These are phyloP conservation scores for Comarum palustre DNA, from an alignment of 306 rosid species.

Conservation along the genomic window DNA sequence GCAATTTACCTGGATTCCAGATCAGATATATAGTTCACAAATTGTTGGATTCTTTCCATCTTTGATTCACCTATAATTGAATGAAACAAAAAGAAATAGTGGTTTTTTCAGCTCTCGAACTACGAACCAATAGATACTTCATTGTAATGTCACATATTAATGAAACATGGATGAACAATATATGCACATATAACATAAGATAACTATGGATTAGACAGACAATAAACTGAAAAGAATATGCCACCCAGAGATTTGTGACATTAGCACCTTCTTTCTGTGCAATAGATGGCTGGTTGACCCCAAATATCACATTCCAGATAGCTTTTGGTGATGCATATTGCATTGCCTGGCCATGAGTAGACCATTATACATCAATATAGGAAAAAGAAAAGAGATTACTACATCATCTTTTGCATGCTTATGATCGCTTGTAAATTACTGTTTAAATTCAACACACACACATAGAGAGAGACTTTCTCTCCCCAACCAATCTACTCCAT, in stretches of 20 bases:
- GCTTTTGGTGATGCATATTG: constrained; percentile 93
- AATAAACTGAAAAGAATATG: constrained; percentile 24
- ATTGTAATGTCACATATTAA: constrained; percentile 1
- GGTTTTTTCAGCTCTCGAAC: constrained; percentile 25
- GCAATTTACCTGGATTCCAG: constrained; percentile 63
- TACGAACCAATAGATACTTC: constrained; percentile 3
- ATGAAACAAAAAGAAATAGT: constrained; percentile 9
- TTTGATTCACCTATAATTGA: constrained; percentile 49
- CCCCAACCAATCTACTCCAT: constrained; percentile 19
- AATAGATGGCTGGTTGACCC: constrained; percentile 63
- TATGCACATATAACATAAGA: constrained; percentile 8
- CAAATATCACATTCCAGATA: constrained; percentile 78
- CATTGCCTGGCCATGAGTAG: constrained; percentile 63
- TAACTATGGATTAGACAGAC: background rate
- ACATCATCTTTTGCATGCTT: constrained; percentile 5
- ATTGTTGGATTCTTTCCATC: constrained; percentile 68
- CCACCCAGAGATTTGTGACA: constrained; percentile 15
- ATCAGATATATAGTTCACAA: constrained; percentile 80
- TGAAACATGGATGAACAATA: constrained; percentile 3
- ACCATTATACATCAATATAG: background rate
- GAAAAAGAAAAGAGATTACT: background rate
- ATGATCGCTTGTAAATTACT: constrained; percentile 1
- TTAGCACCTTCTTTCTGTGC: constrained; percentile 53
- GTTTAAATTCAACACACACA: background rate
- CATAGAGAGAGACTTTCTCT: no score